Base-by-base conservation (phyloP, 192 early-diverging fungal genomes). In the Backusella macrospora region DNA sequence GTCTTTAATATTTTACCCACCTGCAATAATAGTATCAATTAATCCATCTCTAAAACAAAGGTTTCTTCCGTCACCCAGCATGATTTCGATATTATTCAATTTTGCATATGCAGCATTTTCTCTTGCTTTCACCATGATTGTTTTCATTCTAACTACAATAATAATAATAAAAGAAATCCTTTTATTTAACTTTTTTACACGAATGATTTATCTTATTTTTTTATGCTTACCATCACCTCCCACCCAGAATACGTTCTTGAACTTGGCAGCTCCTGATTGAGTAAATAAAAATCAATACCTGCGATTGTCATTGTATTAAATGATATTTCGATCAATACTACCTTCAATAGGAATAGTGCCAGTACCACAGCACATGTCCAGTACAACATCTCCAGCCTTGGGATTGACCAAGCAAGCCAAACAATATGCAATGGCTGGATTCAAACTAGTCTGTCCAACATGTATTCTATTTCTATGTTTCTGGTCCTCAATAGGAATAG, bases 301-400 rank as follows among this genome's bases (percentile, higher is more conserved):
- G 18, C n/a, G n/a, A 63, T 15, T 1, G 34, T 9, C 23, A 44
- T 44, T 37, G 0, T 40, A 15, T 18, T 18, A 21, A 16, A 67
- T 4, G 0, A 16, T 15, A 1, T 38, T 68, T 49, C 46, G 3
- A 18, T 12, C 6, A 10, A 44, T 26, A 73, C 71, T 44, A 73
- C 71, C 75, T 76, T 76, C 75, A 76, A 76, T 70, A 16, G 75
- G 75, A 16, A 76, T 71, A 16, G 75, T 76, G 1, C 45, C 72
- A 8, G 80, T 80, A 4, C 85, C 85, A 13, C 80, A 78, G 64
- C 85, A 86, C 37, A 76, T 66, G 65, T 86, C 85, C 12, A 86
- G 29, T 1, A 86, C 76, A 48, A 86, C 21, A 39, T 86, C 73
- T 0, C 82, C 82, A 21, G 82, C 74, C 73, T 71, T 62, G 26